Evolutionary conservation across 257 asterid species (phyloP), one percentile per base, ranked within the genome.

Genomic region (Eustoma russellianum): DNA sequence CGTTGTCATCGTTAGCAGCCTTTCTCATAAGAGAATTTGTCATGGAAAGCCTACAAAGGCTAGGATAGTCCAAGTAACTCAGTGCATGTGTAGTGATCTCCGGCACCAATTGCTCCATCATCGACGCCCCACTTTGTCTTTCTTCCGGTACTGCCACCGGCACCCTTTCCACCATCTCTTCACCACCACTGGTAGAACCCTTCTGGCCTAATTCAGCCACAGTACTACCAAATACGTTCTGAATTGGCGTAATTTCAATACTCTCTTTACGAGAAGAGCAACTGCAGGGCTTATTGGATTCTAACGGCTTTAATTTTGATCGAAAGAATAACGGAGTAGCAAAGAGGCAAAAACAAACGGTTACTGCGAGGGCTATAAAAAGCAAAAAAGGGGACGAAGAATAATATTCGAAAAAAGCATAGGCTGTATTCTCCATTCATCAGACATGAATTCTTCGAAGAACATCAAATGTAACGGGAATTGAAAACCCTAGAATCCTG

Each of bases 41-140:
- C 95, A 92, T 92, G 2, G 99, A 88, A 56, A 92, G 94, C 46
- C 99, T 70, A 63, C 99, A 92, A 11, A 92, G 81, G 65, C 99
- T 92, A 11, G 87, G 94, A 69, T 70, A 88, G 68, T 92, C 99
- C 92, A 92, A 79, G 72, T 83, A 92, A 69, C 97, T 85, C 52
- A 92, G 74, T 35, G 97, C 96, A 62, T 92, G 97, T 0, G 97
- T 83, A 5, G 94, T 88, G 76, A 92, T 88, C 84, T 92, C 99
- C 67, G 99, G 99, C 70, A 92, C 96, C 76, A 92, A 57, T 67
- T 85, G 97, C 77, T 92, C 99, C 96, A 92, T 92, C 97, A 92
- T 92, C 57, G 99, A 88, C 15, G 88, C 88, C 52, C 93, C 97
- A 0, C 85, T 71, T 70, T 70, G 88, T 77, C 77, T 79, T 66